phyloP scores from a whole-genome alignment of 1,139 yeast genomes.

The Casaregolazyma suthepensis region DNA sequence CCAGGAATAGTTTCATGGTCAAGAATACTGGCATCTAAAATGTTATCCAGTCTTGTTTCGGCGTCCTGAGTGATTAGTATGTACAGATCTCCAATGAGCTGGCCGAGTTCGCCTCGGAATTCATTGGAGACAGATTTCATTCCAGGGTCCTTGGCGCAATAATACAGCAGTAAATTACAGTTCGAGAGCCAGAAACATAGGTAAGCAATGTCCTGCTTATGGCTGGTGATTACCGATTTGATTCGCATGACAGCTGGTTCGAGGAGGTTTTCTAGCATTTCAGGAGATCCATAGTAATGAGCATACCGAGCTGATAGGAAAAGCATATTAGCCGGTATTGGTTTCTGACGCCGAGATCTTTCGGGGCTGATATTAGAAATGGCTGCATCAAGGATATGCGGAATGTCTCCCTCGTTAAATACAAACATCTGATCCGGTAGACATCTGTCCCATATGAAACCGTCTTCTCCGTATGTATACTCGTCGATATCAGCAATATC shows the following conservation, averaged over 20 bases:
- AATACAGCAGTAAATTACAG: constrained; percentile 35
- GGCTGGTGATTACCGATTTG: constrained; percentile 27
- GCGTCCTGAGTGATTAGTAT: constrained; percentile 34
- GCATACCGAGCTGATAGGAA: constrained; percentile 39
- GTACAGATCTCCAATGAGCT: constrained; percentile 33
- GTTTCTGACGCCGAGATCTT: constrained; percentile 34
- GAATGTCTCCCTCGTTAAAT: constrained; percentile 34
- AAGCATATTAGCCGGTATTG: constrained; percentile 39
- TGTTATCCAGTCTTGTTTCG: constrained; percentile 34
- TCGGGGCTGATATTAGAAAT: constrained; percentile 35
- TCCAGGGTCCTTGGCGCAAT: constrained; percentile 35
- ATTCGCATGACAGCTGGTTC: constrained; percentile 34
- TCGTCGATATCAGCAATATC: constrained; percentile 16
- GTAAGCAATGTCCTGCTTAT: constrained; percentile 36
- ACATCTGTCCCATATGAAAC: constrained; percentile 36
- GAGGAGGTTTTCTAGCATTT: constrained; percentile 31
- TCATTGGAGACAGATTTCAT: constrained; percentile 28
- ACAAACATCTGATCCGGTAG: constrained; percentile 39
- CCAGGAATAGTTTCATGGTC: constrained; percentile 43
- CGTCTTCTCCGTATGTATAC: constrained; percentile 14
- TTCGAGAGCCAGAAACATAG: constrained; percentile 41
- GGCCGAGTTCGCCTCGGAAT: constrained; percentile 31
- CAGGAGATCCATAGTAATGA: constrained; percentile 33
- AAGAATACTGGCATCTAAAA: constrained; percentile 35
- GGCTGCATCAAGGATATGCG: constrained; percentile 35